Evolutionary conservation across 169 alveolate genomes (phyloP), one percentile per base, ranked within the genome.

Genomic region (Plasmodium billcollinsi): DNA sequence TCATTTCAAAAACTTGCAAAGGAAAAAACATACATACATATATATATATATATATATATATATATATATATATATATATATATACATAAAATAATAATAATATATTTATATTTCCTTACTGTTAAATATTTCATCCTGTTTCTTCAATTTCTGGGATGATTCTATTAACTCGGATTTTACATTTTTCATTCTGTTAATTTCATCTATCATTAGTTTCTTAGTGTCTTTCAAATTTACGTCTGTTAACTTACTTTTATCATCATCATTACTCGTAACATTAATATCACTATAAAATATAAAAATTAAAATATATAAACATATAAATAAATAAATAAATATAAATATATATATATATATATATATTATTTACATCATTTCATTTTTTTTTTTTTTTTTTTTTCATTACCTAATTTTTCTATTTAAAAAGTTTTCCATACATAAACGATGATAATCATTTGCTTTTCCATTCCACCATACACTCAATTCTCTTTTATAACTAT

Each of bases 51-150:
- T 59, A 12, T 39, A 43, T 12, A 3, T 20, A 18, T 21, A 7
- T 12, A 15, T 8, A 18, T 54, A n/a, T 21, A 24, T 59, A 9
- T 26, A 9, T 1, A 24, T 63, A 26, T 63, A 20, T 63, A 65
- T 11, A n/a, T n/a, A n/a, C n/a, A n/a, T 24, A 24, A 24, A 24
- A 26, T 26, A 1, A 26, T 26, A 26, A 26, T 26, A 26, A 12
- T 66, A 66, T 29, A 1, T 66, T 14, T 66, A 39, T 66, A 49
- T 47, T 47, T 21, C 8, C 15, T 78, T 78, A 78, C 89, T 49
- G 62, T 83, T 70, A 49, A 83, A 83, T 70, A 71, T 83, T 71
- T 83, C 86, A 43, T 83, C 74, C 50, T 83, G 91, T 73, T 83
- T 83, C 20, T 56, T 83, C 73, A 83, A 83, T 58, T 70, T 83